These are phyloP conservation scores for Volvariella volvacea DNA, from an alignment of 1,284 basidiomycete species.

Conservation along the genomic window DNA sequence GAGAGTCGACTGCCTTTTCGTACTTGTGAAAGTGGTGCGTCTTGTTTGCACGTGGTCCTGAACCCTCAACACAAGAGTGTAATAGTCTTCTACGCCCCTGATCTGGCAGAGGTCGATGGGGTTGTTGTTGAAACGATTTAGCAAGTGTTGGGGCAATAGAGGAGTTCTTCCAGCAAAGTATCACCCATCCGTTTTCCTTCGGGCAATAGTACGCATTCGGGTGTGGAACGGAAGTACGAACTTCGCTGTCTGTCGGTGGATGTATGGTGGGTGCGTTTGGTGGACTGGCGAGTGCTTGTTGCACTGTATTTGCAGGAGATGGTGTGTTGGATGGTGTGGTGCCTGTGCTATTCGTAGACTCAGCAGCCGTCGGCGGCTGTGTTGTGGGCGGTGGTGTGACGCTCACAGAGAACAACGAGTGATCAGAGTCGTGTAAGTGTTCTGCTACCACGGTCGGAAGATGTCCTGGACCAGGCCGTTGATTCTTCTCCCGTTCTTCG, in stretches of 20 bases:
- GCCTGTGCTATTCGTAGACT: slow-evolving; percentile 12
- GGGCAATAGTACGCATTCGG: slow-evolving; percentile 76
- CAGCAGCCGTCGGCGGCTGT: slow-evolving; percentile 11
- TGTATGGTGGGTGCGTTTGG: slow-evolving; percentile 19
- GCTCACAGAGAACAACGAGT: slow-evolving; percentile 59
- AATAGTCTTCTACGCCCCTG: slow-evolving; percentile 41
- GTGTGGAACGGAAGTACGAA: slow-evolving; percentile 64
- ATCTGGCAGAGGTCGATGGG: slow-evolving; percentile 43
- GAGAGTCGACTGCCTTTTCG: slow-evolving; percentile 56
- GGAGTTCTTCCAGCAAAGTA: slow-evolving; percentile 61
- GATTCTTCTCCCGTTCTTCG: slow-evolving; percentile 29
- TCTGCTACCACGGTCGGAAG: slow-evolving; percentile 61
- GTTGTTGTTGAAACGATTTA: slow-evolving; percentile 37
- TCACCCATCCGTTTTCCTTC: slow-evolving; percentile 73
- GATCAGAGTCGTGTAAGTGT: slow-evolving; percentile 59
- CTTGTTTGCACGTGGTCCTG: slow-evolving; percentile 42
- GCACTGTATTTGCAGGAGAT: slow-evolving; percentile 10
- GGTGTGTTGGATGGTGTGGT: slow-evolving; percentile 16
- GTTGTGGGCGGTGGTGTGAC: slow-evolving; percentile 26
- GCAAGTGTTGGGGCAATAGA: slow-evolving; percentile 53
- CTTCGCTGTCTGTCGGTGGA: slow-evolving; percentile 50
- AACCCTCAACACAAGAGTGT: slow-evolving; percentile 44
- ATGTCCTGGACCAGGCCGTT: slow-evolving; percentile 61
- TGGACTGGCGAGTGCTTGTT: slow-evolving; percentile 15
- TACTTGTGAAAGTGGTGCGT: slow-evolving; percentile 80